These are phyloP conservation scores for Polyporus tsugae DNA, from an alignment of 1,284 basidiomycete genomes.

Conservation along the genomic window DNA sequence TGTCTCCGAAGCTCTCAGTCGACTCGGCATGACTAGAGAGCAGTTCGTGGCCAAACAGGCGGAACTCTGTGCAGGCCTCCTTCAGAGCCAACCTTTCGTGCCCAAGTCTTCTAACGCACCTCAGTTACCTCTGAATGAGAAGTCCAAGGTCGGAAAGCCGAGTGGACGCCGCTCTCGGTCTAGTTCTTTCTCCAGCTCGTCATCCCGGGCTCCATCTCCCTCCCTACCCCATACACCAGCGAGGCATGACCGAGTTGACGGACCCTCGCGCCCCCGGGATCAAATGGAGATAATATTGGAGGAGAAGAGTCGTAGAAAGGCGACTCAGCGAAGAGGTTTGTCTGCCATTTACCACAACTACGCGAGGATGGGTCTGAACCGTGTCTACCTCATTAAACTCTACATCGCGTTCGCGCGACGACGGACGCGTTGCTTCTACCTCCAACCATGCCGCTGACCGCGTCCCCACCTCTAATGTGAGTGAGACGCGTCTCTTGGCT, in stretches of 20 bases:
- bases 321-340: slow-evolving; percentile 51
- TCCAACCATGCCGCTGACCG: slow-evolving; percentile 42
- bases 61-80: slow-evolving; percentile 26
- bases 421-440: slow-evolving; percentile 47
- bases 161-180: slow-evolving; percentile 53
- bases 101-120: slow-evolving; percentile 17
- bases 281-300: slow-evolving; percentile 80
- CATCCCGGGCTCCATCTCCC: slow-evolving; percentile 32
- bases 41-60: slow-evolving; percentile 31
- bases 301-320: slow-evolving; percentile 62
- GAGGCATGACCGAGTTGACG: slow-evolving; percentile 58
- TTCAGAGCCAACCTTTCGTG: slow-evolving; percentile 30
- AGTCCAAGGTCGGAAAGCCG: not conserved
- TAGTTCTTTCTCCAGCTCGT: slow-evolving; percentile 56
- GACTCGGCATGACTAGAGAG: slow-evolving; percentile 30
- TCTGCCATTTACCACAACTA: slow-evolving; percentile 8
- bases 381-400: slow-evolving; percentile 42
- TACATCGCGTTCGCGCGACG: slow-evolving; percentile 65
- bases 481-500: slow-evolving; percentile 33
- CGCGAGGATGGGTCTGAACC: not conserved
- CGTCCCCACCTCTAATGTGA: slow-evolving; percentile 42
- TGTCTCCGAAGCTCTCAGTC: slow-evolving; percentile 25
- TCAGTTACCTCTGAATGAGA: slow-evolving; percentile 7
- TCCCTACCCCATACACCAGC: slow-evolving; percentile 54
- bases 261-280: slow-evolving; percentile 66